These are phyloP conservation scores for Xylaria intraflava DNA, from an alignment of 495 filamentous ascomycete genomes.

Conservation along the genomic window DNA sequence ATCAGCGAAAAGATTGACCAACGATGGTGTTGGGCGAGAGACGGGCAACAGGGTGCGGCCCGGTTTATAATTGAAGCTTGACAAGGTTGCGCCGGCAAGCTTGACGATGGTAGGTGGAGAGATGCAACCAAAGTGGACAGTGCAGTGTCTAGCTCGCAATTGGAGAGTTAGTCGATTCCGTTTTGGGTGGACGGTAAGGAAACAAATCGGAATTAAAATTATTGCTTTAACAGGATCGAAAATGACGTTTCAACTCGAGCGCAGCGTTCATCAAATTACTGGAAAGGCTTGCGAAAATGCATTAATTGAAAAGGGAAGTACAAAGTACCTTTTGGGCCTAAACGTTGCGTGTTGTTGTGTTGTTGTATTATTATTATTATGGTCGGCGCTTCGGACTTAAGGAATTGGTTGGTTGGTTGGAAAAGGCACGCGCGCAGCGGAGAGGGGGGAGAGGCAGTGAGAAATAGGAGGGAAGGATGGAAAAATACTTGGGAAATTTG, in stretches of 20 bases:
- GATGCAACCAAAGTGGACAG: neutral
- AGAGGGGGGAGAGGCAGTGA: conserved; percentile 30
- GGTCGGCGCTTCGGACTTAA: conserved; percentile 16
- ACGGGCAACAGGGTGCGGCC: neutral
- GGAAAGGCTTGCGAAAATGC: conserved; percentile 9
- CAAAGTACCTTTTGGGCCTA: conserved; percentile 9
- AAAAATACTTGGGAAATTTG: conserved; percentile 29
- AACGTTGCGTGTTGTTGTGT: neutral
- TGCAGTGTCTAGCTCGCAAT: neutral
- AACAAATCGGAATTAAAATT: conserved; percentile 17
- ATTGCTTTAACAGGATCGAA: neutral
- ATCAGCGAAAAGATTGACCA: neutral
- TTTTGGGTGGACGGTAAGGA: conserved; percentile 16
- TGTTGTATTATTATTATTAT: conserved; percentile 11
- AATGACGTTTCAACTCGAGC: neutral
- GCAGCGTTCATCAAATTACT: conserved; percentile 12
- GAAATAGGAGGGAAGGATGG: conserved; percentile 34
- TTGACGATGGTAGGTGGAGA: conserved; percentile 12
- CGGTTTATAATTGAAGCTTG: neutral
- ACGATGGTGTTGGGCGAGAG: neutral
- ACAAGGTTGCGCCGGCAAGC: conserved; percentile 4
- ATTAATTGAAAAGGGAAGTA: conserved; percentile 8
- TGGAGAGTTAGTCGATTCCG: conserved; percentile 8
- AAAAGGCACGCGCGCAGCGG: conserved; percentile 26
- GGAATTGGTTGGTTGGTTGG: conserved; percentile 23